These are phyloP conservation scores for Penicillium nordicum DNA, from an alignment of 2,329 filamentous ascomycete genomes.

Conservation along the genomic window DNA sequence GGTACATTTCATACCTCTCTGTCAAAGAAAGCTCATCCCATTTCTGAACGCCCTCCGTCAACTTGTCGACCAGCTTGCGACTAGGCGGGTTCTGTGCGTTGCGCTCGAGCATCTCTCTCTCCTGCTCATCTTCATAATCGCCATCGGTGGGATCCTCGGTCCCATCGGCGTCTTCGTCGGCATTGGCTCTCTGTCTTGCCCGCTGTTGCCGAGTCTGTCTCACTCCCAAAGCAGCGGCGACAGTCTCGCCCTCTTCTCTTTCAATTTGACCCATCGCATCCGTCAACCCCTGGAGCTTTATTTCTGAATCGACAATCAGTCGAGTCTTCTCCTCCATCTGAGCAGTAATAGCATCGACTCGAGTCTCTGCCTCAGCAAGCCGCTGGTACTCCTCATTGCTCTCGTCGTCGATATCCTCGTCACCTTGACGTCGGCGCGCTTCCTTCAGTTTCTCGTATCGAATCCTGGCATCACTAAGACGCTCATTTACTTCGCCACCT, in stretches of 20 bases:
- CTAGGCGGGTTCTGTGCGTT: conserved; percentile 30
- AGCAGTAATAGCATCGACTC: conserved; percentile 51
- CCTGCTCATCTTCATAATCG: conserved; percentile 40
- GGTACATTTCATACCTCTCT: conserved; percentile 34
- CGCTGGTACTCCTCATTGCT: conserved; percentile 34
- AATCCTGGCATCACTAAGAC: conserved; percentile 40
- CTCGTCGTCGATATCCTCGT: conserved; percentile 22
- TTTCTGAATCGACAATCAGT: conserved; percentile 55
- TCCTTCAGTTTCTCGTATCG: conserved; percentile 39
- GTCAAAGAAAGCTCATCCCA: conserved; percentile 42
- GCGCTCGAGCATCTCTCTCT: conserved; percentile 34
- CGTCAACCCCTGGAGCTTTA: conserved; percentile 45
- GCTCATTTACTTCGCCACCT: conserved; percentile 57
- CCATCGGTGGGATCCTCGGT: conserved; percentile 39
- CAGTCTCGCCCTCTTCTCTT: conserved; percentile 34
- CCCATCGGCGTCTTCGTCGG: conserved; percentile 33
- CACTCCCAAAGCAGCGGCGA: conserved; percentile 29
- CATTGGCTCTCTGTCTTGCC: conserved; percentile 17
- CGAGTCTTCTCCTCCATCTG: conserved; percentile 58
- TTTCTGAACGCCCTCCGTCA: conserved; percentile 31
- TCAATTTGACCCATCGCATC: conserved; percentile 45
- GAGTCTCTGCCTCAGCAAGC: conserved; percentile 42
- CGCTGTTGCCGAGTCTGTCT: conserved; percentile 27
- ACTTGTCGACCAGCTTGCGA: conserved; percentile 35
- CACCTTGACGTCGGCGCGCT: conserved; percentile 19